Evolutionary conservation across 176 grass and related monocot species (phyloP).

Genomic region (Puya raimondii): DNA sequence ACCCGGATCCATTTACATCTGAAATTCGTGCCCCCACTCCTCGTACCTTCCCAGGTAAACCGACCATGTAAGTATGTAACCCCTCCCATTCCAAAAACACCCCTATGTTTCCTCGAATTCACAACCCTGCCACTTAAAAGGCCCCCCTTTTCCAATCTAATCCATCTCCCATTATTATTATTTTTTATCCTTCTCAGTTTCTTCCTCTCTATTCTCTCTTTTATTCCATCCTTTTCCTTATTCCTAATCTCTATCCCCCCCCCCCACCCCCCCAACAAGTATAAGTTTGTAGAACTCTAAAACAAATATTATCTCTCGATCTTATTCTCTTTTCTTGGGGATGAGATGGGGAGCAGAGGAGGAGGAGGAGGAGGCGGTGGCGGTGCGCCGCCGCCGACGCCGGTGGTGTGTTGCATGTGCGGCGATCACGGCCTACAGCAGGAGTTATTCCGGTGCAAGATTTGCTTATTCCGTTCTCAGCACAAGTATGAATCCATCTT

Average conservation of each 20-base stretch:
- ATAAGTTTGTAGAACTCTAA: background rate
- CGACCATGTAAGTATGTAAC: slow-evolving; percentile 5
- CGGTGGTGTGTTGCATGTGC: slow-evolving; percentile 87
- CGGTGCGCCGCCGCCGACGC: background rate
- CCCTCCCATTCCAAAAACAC: background rate
- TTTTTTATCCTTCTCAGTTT: background rate
- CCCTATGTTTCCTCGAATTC: background rate
- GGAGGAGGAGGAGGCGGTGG: too few relatives aligned
- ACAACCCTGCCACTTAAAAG: slow-evolving; percentile 9
- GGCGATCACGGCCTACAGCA: slow-evolving; percentile 75
- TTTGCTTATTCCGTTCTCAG: slow-evolving; percentile 67
- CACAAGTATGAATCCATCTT: slow-evolving; percentile 53
- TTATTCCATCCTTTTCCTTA: background rate
- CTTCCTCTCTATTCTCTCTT: background rate
- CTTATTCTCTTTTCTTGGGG: background rate
- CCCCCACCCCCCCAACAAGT: too few relatives aligned
- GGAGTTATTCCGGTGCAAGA: slow-evolving; percentile 79
- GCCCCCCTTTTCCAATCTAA: background rate
- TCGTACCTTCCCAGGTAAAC: slow-evolving; percentile 13
- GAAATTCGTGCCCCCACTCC: background rate
- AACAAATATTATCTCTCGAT: background rate
- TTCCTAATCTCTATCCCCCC: too few relatives aligned
- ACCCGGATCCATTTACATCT: too few relatives aligned
- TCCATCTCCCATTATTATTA: background rate
- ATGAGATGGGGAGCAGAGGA: slow-evolving; percentile 47